A percentile compares a stretch with the other conserved stretches of the same genome.
Conservation (phyloP, 192 early-diverging fungal genomes). For the Backusella psychrophila region DNA sequence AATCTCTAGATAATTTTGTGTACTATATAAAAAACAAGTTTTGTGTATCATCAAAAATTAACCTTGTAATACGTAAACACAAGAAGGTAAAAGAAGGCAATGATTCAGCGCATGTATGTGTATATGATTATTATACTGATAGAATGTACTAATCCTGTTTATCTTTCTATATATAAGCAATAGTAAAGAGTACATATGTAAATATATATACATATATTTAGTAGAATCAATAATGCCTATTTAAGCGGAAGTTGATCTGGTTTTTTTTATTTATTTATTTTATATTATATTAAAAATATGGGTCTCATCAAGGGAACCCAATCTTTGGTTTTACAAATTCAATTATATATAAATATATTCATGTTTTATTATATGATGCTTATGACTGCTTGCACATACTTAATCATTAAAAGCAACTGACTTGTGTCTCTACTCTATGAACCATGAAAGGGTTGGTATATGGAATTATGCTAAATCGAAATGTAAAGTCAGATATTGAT, state of each 20-base stretch:
- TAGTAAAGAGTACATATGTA: not conserved
- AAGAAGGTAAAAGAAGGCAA: not conserved
- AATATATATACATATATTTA: not conserved
- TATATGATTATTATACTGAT: not conserved
- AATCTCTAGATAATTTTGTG: not conserved
- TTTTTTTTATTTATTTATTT: not conserved
- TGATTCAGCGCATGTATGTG: not conserved
- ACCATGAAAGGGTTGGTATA: no score
- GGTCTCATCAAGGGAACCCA: not conserved
- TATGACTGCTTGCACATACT: no score
- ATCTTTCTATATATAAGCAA: not conserved
- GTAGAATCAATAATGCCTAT: not conserved
- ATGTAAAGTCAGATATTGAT: no score
- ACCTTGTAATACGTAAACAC: not conserved
- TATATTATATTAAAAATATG: not conserved
- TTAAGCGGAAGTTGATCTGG: slow-evolving; percentile 1
- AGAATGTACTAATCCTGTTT: no score
- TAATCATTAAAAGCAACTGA: no score
- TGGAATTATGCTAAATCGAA: no score
- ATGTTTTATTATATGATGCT: not conserved
- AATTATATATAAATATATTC: not conserved
- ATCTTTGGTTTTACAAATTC: not conserved
- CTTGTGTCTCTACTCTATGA: no score
- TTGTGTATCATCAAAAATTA: not conserved
- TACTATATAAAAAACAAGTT: not conserved